Conservation (phyloP, 306 rosid genomes). For the Ochetophila trinervis region DNA sequence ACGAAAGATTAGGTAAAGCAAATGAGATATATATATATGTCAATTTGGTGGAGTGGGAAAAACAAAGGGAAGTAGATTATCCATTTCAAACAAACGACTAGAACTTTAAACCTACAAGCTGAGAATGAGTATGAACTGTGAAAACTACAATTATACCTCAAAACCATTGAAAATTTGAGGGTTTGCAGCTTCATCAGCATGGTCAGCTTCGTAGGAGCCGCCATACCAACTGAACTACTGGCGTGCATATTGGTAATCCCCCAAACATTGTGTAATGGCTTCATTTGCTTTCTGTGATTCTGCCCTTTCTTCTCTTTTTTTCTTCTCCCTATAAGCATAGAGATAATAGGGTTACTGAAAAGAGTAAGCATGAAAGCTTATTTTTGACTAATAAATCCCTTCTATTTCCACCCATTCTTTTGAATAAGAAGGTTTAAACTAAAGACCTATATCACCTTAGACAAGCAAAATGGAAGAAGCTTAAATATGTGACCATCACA, state of each 20-base stretch:
- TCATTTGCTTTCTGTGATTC: conserved; percentile 74
- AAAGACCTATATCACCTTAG: not conserved
- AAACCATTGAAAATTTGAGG: conserved; percentile 21
- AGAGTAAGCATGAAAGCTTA: not conserved
- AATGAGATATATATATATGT: conserved; percentile 13
- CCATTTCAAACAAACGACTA: conserved; percentile 24
- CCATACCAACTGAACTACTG: conserved; percentile 9
- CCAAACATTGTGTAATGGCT: conserved; percentile 67
- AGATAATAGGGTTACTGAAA: conserved; percentile 13
- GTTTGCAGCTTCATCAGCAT: not conserved
- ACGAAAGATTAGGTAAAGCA: conserved; percentile 7
- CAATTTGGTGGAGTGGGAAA: conserved; percentile 4
- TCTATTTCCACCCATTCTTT: not conserved
- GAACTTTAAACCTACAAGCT: conserved; percentile 31
- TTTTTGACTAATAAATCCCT: not conserved
- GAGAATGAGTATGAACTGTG: conserved; percentile 22
- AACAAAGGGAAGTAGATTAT: conserved; percentile 29
- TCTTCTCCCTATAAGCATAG: conserved; percentile 78
- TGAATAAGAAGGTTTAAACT: not conserved
- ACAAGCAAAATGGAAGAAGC: too few relatives aligned
- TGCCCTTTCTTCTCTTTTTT: conserved; percentile 79
- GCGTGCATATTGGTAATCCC: conserved; percentile 44
- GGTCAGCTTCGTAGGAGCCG: too few relatives aligned
- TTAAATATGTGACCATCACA: too few relatives aligned
- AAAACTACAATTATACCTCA: conserved; percentile 35